Evolutionary conservation across 2,329 filamentous ascomycete genomes (phyloP).

Genomic region (Cladorrhinum sp.): DNA sequence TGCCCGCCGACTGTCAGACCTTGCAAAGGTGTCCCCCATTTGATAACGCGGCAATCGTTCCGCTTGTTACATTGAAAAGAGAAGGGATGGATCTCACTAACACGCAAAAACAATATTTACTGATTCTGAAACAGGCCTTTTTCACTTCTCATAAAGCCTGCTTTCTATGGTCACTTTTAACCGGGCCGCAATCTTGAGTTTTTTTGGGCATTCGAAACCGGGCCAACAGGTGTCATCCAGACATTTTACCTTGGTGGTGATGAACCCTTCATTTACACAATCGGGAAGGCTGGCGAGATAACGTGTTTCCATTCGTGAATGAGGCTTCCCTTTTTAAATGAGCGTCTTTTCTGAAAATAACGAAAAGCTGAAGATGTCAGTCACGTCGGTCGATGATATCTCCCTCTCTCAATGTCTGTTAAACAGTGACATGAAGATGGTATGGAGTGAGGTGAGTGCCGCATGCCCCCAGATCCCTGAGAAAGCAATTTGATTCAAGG

Average conservation of each 20-base stretch:
- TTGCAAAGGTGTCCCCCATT: neutral
- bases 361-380: neutral
- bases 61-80: neutral
- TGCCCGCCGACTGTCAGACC: neutral
- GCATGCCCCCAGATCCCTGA: neutral
- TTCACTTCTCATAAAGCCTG: neutral
- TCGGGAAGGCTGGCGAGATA: neutral
- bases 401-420: neutral
- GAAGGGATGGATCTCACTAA: neutral
- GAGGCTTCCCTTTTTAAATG: neutral
- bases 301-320: neutral
- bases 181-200: slow-evolving; percentile 5
- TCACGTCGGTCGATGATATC: neutral
- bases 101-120: neutral
- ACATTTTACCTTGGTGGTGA: neutral
- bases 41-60: neutral
- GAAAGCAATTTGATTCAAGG: slow-evolving; percentile 19
- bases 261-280: neutral
- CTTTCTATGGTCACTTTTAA: neutral
- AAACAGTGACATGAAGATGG: neutral
- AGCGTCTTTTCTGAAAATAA: neutral
- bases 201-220: slow-evolving; percentile 18
- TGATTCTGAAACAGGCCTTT: slow-evolving; percentile 6
- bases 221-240: slow-evolving; percentile 13
- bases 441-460: neutral